Evolutionary conservation across 345 rosid genomes (phyloP).

Genomic region (Camelina laxa): DNA sequence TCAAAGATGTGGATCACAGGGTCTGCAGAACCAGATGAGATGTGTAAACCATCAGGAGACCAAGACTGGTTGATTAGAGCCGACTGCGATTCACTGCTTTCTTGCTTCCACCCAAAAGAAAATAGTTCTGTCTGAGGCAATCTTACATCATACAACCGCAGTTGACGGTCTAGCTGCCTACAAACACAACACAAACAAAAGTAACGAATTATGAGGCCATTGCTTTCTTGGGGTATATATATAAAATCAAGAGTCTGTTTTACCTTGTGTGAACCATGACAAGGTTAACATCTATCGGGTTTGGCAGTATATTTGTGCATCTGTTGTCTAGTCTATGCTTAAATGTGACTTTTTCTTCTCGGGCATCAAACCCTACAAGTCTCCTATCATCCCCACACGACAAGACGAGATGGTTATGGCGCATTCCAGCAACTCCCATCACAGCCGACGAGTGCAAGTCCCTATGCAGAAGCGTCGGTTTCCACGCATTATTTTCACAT

Average conservation of each 20-base stretch:
- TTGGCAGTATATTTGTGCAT: constrained; percentile 45
- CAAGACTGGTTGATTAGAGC: constrained; percentile 45
- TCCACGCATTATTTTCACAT: constrained; percentile 29
- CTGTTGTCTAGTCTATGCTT: constrained; percentile 43
- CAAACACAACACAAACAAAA: constrained; percentile 4
- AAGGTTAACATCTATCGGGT: constrained; percentile 42
- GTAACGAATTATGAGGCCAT: not conserved
- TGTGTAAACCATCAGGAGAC: constrained; percentile 49
- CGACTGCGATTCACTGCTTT: constrained; percentile 46
- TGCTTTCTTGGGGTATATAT: constrained; percentile 8
- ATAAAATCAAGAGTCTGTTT: constrained; percentile 1
- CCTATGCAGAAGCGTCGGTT: constrained; percentile 32
- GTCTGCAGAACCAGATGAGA: constrained; percentile 46
- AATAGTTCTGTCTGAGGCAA: constrained; percentile 44
- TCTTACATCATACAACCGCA: constrained; percentile 45
- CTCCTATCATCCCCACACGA: constrained; percentile 50
- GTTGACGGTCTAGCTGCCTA: constrained; percentile 47
- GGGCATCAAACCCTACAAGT: constrained; percentile 42
- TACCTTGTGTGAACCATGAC: constrained; percentile 49
- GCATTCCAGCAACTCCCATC: constrained; percentile 47
- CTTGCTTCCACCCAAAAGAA: constrained; percentile 49
- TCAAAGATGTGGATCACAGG: constrained; percentile 47
- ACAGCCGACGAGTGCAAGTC: constrained; percentile 45
- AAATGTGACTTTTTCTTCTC: constrained; percentile 37
- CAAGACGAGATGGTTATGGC: constrained; percentile 42